A percentile compares a stretch with the other conserved stretches of the same genome.
phyloP scores from a whole-genome alignment of 768 basidiomycete genomes.

The Mrakia hoshinonis region DNA sequence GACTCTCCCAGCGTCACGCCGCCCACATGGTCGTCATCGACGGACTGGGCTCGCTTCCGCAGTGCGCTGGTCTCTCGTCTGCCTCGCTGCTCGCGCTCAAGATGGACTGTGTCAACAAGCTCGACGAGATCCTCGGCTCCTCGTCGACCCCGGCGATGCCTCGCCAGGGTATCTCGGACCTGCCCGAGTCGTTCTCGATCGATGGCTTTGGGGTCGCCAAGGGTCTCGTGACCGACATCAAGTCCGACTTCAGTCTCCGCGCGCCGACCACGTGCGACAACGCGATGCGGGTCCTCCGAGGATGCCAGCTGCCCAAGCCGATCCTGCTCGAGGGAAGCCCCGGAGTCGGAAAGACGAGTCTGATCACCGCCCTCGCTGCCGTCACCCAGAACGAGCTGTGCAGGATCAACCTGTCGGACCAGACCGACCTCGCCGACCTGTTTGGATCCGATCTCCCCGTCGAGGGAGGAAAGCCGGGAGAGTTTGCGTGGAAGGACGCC shows the following conservation, averaged over 20 bases:
- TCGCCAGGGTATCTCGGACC: conserved; percentile 22
- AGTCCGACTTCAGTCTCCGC: conserved; percentile 59
- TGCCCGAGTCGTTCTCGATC: conserved; percentile 47
- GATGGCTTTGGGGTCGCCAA: conserved; percentile 65
- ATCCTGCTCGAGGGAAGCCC: conserved; percentile 95
- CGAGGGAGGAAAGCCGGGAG: conserved; percentile 79
- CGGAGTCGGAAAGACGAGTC: conserved; percentile 94
- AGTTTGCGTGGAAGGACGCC: conserved; percentile 96
- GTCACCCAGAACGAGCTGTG: conserved; percentile 67
- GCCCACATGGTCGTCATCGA: conserved; percentile 89
- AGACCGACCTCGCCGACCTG: conserved; percentile 90
- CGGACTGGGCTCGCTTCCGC: conserved; percentile 70
- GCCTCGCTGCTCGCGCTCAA: conserved; percentile 57
- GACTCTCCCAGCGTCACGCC: conserved; percentile 63
- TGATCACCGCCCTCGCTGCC: conserved; percentile 76
- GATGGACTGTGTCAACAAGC: conserved; percentile 49
- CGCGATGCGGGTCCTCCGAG: conserved; percentile 76
- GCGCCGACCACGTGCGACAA: conserved; percentile 86
- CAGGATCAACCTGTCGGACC: conserved; percentile 95
- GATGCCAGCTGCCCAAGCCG: conserved; percentile 80
- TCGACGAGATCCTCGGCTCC: conserved; percentile 47
- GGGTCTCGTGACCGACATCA: conserved; percentile 47
- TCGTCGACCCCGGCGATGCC: neutral
- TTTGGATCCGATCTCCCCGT: conserved; percentile 95
- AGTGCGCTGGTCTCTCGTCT: conserved; percentile 56